These are phyloP conservation scores for Plasmodium berghei DNA, from an alignment of 169 alveolate species.

Conservation along the genomic window DNA sequence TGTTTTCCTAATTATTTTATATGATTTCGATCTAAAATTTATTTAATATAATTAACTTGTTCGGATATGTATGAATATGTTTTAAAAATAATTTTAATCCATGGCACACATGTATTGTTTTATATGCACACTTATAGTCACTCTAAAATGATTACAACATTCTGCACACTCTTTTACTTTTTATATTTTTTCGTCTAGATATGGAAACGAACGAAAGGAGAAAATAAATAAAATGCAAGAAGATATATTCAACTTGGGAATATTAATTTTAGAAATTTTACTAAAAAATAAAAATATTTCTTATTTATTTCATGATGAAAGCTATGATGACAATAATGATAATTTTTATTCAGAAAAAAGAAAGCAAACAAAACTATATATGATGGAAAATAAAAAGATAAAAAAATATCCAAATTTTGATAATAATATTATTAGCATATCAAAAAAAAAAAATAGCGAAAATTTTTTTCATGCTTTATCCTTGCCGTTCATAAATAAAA, in stretches of 20 bases:
- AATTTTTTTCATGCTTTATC: slow-evolving; percentile 54
- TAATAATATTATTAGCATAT: not conserved
- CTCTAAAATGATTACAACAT: not conserved
- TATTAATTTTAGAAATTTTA: slow-evolving; percentile 31
- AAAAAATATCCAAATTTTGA: not conserved
- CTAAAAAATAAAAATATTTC: slow-evolving; percentile 21
- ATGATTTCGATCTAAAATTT: too few species aligned
- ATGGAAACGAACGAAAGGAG: slow-evolving; percentile 15
- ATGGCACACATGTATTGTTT: not conserved
- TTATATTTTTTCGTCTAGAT: slow-evolving; percentile 8
- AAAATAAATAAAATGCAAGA: slow-evolving; percentile 20
- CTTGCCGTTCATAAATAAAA: slow-evolving; percentile 47
- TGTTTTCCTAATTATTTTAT: too few species aligned
- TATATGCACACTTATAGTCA: not conserved
- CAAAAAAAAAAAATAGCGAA: slow-evolving; percentile 24
- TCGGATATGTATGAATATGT: too few species aligned
- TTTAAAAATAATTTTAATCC: not conserved
- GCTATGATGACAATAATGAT: slow-evolving; percentile 2
- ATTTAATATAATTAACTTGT: too few species aligned
- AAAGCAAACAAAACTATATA: slow-evolving; percentile 5
- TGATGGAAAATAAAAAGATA: slow-evolving; percentile 9
- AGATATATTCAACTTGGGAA: slow-evolving; percentile 60
- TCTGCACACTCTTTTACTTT: not conserved
- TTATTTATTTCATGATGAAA: slow-evolving; percentile 28
- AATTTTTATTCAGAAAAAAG: slow-evolving; percentile 37